Evolutionary conservation across 2,329 filamentous ascomycete genomes (phyloP), one percentile per base, ranked within the genome.

Genomic region (Pestalotiopsis fici): DNA sequence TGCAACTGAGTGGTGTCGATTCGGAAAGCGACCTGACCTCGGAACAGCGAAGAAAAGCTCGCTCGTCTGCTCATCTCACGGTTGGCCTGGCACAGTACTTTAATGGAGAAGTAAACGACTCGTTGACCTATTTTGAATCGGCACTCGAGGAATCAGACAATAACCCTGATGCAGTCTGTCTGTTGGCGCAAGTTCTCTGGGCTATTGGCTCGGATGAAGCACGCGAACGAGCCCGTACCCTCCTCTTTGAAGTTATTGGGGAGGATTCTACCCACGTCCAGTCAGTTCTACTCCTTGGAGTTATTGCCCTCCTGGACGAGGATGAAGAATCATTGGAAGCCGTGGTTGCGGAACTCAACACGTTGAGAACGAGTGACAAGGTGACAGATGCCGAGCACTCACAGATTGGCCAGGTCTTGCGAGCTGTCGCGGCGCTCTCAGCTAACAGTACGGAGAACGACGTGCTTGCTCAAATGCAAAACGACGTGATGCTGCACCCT

Each of bases 171-270:
- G 91, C 95, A 1, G 90, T 94, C 0, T 98, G 95, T 74, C 85
- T 98, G 13, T 85, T 98, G 13, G 93, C 95, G 0, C 94, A 98
- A 79, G 93, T 98, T 0, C 86, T 98, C 0, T 99, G 96, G 95
- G 95, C 95, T 0, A 94, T 93, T 71, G 94, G 93, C 9, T 89
- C 90, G 0, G 88, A 91, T 6, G 86, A 90, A 0, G 92, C 95
- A 66, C 89, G 91, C 59, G 88, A 91, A 62, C 89, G 92, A 69
- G 95, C 95, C 18, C 88, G 94, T 3, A 90, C 92, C 64, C 88
- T 93, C 70, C 85, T 99, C 0, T 95, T 97, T 74, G 90, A 90
- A 15, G 90, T 92, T 43, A 90, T 97, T 13, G 93, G 95, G 73
- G 86, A 84, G 63, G 82, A 92, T 62, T 88, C 93, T 0, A 87